Base-by-base conservation (phyloP, 305 asterid genomes). In the Fraxinus velutina region DNA sequence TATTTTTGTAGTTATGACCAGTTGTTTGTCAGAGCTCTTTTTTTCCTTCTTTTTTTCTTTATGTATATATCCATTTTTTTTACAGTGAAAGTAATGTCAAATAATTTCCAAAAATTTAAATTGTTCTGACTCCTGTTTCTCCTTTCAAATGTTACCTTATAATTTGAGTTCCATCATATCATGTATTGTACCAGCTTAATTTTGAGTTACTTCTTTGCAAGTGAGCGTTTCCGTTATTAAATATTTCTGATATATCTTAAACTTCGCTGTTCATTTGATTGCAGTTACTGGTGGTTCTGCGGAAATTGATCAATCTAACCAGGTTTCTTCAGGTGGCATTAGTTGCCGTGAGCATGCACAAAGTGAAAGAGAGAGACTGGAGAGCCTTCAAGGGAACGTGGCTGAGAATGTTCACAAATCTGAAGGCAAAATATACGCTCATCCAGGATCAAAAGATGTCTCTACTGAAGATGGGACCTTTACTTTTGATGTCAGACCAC, bases 401-500 rank as follows among this genome's bases (percentile, higher is more conserved):
- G 75, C 37, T 78, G 88, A 85, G 84, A 87, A 83, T 87, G 76
- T 66, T 72, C 34, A 79, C 42, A 77, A 47, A 57, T 73, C 50
- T 36, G 75, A 55, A 52, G 85, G 80, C 8, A 73, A 85, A 39
- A 44, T 81, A 76, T 75, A 88, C 44, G 32, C 79, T 80, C 55
- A 78, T 81, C 81, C 87, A 66, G 90, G 80, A 82, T 87, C 76
- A 50, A 86, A 81, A 81, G 88, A 77, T 79, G 86, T 87, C 37
- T 75, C 87, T 29, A 85, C 83, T 86, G 93, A 86, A 80, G 94
- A 89, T 78, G 88, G 85, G 84, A 82, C 90, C 86, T 92, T 89
- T 87, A 87, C 94, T 60, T 89, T 94, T 82, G 92, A 91, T 76
- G 85, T 82, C 44, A 85, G 86, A 86, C 92, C 88, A 82, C 81